Conservation (phyloP, 139 green algal genomes). For the Diplosphaera chodatii region DNA sequence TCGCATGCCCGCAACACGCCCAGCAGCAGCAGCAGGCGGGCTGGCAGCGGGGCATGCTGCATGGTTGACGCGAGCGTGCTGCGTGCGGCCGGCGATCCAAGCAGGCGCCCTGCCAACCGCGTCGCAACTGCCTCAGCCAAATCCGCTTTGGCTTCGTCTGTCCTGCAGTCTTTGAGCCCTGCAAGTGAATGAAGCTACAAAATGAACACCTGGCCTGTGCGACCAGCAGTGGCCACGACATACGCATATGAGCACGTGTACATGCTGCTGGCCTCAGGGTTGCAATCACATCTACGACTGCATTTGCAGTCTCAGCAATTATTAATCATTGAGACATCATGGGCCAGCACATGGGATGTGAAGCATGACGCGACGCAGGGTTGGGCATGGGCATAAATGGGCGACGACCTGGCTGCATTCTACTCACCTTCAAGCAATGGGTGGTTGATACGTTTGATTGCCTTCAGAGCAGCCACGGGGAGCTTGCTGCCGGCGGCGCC, state of each 20-base stretch:
- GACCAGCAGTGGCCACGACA: too few species aligned
- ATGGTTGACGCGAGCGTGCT: not conserved
- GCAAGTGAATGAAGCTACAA: too few species aligned
- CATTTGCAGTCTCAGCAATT: not conserved
- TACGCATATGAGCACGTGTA: too few species aligned
- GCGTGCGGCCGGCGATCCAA: too few species aligned
- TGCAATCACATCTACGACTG: not conserved
- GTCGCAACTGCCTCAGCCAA: not conserved
- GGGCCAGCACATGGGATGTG: not conserved
- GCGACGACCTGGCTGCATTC: too few species aligned
- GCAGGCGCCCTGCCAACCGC: not conserved
- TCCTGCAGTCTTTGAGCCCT: not conserved
- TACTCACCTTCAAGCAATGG: not conserved
- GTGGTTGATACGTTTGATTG: not conserved
- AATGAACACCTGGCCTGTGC: too few species aligned
- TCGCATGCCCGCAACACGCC: not conserved
- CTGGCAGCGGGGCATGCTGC: not conserved
- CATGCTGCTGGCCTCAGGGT: not conserved
- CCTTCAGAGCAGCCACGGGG: not conserved
- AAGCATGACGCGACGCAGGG: not conserved
- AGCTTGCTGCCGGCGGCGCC: not conserved
- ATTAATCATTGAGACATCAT: not conserved
- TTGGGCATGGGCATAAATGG: not conserved
- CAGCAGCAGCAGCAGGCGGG: not conserved
- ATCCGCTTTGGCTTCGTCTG: not conserved